Base-by-base conservation (phyloP, 148 eudicot species). In the Gaultheria prostrata region DNA sequence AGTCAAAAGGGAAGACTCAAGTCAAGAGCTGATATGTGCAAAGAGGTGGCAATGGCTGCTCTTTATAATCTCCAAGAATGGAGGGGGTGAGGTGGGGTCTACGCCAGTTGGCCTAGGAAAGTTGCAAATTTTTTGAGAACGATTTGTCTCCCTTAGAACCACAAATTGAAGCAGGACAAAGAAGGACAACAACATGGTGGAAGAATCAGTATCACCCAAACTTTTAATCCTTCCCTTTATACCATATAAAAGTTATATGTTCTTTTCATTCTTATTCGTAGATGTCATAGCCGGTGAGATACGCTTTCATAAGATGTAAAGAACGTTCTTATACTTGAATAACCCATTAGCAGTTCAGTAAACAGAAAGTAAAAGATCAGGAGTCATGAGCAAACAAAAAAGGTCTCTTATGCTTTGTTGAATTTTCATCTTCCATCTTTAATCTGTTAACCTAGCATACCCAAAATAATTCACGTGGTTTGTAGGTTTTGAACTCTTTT, bases 1-100 rank as follows among this genome's bases (percentile, higher is more conserved):
- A 49, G 77, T 67, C 46, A 13, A 80, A 13, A 18, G 39, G 51
- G 82, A 76, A 75, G 71, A 67, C 76, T 53, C 39, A 51, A 70
- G 84, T 82, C 70, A 77, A 84, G 87, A 67, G 80, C 79, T 88
- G 86, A 78, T 89, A 86, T 91, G 91, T 81, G 86, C 54, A 87
- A 82, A 83, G 89, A 80, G 87, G 84, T 85, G 84, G 81, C 82
- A 86, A 82, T 77, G 88, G 80, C 79, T 69, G 84, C 84, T 86
- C 85, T 86, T 92, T 90, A 94, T 94, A 94, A 80, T 89, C 91
- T 81, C 84, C 83, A 48, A 85, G 90, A 84, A 75, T 80, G 65
- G 87, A 80, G 86, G 85, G 74, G 86, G 71, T 80, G 76, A 79
- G 85, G 92, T 89, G 92, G 95, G 94, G 93, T 82, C 89, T 57